phyloP scores from a whole-genome alignment of 2,329 filamentous ascomycete species.

The Magnaporthales sp. region DNA sequence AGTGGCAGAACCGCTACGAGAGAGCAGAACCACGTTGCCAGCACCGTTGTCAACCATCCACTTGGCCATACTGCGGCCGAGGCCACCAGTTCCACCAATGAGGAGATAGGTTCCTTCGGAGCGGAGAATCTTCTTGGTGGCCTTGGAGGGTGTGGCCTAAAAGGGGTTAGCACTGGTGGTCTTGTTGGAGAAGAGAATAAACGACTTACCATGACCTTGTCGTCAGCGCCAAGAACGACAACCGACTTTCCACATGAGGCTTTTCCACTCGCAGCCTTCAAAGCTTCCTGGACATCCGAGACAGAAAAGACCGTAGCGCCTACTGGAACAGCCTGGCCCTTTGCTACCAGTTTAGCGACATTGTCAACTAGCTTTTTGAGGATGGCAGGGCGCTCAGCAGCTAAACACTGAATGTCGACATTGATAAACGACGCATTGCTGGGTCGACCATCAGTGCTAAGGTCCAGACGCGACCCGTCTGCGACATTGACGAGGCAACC shows the following conservation, averaged over 20 bases:
- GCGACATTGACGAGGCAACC: conserved; percentile 24
- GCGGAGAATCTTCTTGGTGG: conserved; percentile 22
- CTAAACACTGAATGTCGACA: conserved; percentile 31
- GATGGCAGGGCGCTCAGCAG: conserved; percentile 29
- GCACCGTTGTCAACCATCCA: conserved; percentile 42
- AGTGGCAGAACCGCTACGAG: conserved; percentile 32
- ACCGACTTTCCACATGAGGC: conserved; percentile 33
- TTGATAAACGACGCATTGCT: conserved; percentile 33
- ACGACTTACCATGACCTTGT: conserved; percentile 27
- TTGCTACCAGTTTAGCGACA: conserved; percentile 25
- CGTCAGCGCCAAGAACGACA: conserved; percentile 28
- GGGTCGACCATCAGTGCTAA: conserved; percentile 30
- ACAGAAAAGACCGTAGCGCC: conserved; percentile 26
- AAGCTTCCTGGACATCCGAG: conserved; percentile 26
- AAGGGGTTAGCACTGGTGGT: neutral
- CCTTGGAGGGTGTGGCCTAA: conserved; percentile 10
- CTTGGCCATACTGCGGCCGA: conserved; percentile 38
- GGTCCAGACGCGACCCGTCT: conserved; percentile 28
- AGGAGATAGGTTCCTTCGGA: conserved; percentile 38
- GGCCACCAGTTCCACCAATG: conserved; percentile 41
- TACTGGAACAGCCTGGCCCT: conserved; percentile 25
- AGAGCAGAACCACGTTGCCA: conserved; percentile 38
- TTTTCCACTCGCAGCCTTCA: conserved; percentile 27
- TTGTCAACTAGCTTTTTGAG: conserved; percentile 28
- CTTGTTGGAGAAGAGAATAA: neutral